These are phyloP conservation scores for Umbelopsis sp. DNA, from an alignment of 192 early-diverging fungal species.

Conservation along the genomic window DNA sequence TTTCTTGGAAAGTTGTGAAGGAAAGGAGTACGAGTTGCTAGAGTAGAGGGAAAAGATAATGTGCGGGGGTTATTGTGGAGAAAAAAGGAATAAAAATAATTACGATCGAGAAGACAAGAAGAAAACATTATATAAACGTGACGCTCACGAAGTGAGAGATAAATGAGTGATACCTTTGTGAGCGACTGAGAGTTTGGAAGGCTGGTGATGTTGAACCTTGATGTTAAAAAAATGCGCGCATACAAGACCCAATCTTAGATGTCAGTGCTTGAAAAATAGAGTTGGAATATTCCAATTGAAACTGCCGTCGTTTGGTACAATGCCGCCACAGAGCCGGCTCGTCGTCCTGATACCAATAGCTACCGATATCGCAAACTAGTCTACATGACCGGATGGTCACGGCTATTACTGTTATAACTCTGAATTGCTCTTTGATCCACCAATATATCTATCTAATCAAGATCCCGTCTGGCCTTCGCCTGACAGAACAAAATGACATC, in stretches of 20 bases:
- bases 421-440: too few relatives aligned
- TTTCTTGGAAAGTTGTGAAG: background rate
- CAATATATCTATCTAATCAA: too few relatives aligned
- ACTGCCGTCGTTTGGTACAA: background rate
- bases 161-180: too few relatives aligned
- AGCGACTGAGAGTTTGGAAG: too few relatives aligned
- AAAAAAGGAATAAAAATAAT: background rate
- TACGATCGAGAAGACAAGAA: background rate
- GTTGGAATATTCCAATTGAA: slow-evolving; percentile 8
- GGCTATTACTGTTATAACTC: too few relatives aligned
- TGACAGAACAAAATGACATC: too few relatives aligned
- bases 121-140: too few relatives aligned
- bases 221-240: too few relatives aligned
- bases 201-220: too few relatives aligned
- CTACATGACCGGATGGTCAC: background rate
- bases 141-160: background rate
- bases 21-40: background rate
- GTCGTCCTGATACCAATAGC: background rate
- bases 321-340: background rate
- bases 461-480: too few relatives aligned
- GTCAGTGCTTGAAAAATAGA: background rate
- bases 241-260: too few relatives aligned
- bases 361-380: background rate
- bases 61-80: background rate
- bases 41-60: background rate